Evolutionary conservation across 2,329 filamentous ascomycete species (phyloP), one percentile per base, ranked within the genome.

Genomic region (Aspergillus alliaceus): DNA sequence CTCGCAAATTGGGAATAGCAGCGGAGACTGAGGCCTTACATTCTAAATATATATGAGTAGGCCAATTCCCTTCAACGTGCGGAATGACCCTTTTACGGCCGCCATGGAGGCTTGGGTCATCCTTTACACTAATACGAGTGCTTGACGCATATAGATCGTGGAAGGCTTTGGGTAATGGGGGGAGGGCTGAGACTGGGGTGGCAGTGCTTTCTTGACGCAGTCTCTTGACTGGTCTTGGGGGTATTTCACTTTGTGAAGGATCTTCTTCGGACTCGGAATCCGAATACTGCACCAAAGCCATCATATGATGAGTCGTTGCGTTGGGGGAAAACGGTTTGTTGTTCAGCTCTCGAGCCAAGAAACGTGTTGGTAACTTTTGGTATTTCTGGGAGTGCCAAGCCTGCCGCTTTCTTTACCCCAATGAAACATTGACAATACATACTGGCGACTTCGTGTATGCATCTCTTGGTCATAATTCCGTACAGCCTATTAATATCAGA

Each of bases 31-130:
- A 3, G 29, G 20, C 79, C 86, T 76, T 81, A 96, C 95, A 99
- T 78, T 98, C 93, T 56, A 96, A 80, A 73, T 96, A 98, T 46
- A 98, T 72, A 75, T 98, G 93, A 32, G 88, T 91, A 1, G 93
- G 91, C 95, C 95, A 99, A 73, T 92, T 91, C 59, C 95, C 95
- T 58, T 87, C 85, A 25, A 93, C 80, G 75, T 99, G 95, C 24
- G 93, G 93, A 49, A 86, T 90, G 56, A 88, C 84, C 40, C 95
- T 85, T 70, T 88, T 91, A 46, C 93, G 87, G 53, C 95, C 95
- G 31, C 89, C 89, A 73, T 99, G 95, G 57, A 98, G 80, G 58
- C 82, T 81, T 1, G 93, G 92, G 69, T 96, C 90, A 75, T 98
- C 95, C 65, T 80, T 82, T 39, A 88, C 88, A 74, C 89, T 90